Base-by-base conservation (phyloP, 192 early-diverging fungal species). In the Fimicolochytrium jonesii region DNA sequence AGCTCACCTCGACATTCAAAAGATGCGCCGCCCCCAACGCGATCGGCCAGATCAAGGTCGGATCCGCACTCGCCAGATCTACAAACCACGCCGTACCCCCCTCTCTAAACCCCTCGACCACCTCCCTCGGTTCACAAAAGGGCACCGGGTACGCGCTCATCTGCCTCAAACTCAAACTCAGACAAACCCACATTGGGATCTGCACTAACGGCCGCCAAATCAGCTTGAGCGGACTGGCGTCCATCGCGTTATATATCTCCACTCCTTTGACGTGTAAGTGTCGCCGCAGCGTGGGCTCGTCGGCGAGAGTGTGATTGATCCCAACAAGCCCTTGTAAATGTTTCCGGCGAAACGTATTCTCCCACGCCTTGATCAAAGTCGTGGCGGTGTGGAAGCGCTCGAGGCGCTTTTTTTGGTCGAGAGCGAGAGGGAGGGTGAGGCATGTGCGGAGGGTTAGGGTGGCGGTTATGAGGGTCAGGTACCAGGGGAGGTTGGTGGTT, bases 181-280 rank as follows among this genome's bases (percentile, higher is more conserved):
- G 79, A 20, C 70, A 70, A 20, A 90, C 45, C 52, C 90, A 92
- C 0, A 92, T 63, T 0, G 90, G 90, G n/a, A 92, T 82, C 53
- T 92, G 90, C 0, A 83, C 74, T 70, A 76, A 86, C 9, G 88
- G 90, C 10, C 90, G 56, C 23, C 87, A 17, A 35, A 88, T 79
- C 5, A 78, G 76, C 44, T 83, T 77, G 15, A 79, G 63, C 0
- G 88, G 87, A 18, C 65, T 64, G 59, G 86, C 89, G 42, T 77
- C 57, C 66, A 88, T 66, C n/a, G 66, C 47, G 6, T 68, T 61
- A 54, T 88, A 88, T 9, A 92, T 70, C 15, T 78, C 75, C 11
- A 49, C 7, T 13, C 30, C 32, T 26, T 72, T 64, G 30, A 49
- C 47, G 39, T 68, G 48, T 17, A 44, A 37, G 17, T 45, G 31